Base-by-base conservation (phyloP, 2,329 filamentous ascomycete genomes). In the Davidsoniella virescens region DNA sequence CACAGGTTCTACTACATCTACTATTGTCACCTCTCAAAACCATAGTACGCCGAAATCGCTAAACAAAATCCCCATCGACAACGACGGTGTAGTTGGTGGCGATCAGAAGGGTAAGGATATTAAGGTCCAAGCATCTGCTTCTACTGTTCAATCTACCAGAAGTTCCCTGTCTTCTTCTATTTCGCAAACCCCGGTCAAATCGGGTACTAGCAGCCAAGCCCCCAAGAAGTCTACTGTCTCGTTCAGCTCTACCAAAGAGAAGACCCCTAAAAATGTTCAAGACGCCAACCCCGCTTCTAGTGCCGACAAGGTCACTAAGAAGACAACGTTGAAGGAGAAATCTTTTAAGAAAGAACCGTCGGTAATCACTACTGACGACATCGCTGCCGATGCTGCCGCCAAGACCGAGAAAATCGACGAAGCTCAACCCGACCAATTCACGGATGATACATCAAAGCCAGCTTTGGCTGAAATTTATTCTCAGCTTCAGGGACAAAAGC, bases 281-380 rank as follows among this genome's bases (percentile, higher is more conserved):
- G 43, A 18, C 43, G 36, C 42, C 14, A 26, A 16, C 20, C 5
- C 23, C 10, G 12, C 12, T 45, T 20, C 23, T 50, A 9, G 25
- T 17, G 29, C 41, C n/a, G 5, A 17, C 36, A 42, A 20, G 17
- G 20, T 16, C 55, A 59, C 57, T 8, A 50, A 59, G 2, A 65
- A 64, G 52, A 55, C 54, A 6, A 65, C 62, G 54, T 54, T 54
- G 16, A 63, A 61, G 49, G 57, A 54, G 5, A 56, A 55, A 43
- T 59, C 57, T 16, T 54, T 52, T 12, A 49, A 52, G 17, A 53
- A 26, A 26, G 54, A 49, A 42, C 57, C 49, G 23, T 42, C 47
- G 8, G 23, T 51, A 25, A 51, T 46, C 29, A 44, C 50, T 17
- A 33, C 44, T 48, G 40, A 52, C 40, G 14, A 49, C 17, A 25